These are phyloP conservation scores for Diplodia intermedia DNA, from an alignment of 2,329 filamentous ascomycete species.

Conservation along the genomic window DNA sequence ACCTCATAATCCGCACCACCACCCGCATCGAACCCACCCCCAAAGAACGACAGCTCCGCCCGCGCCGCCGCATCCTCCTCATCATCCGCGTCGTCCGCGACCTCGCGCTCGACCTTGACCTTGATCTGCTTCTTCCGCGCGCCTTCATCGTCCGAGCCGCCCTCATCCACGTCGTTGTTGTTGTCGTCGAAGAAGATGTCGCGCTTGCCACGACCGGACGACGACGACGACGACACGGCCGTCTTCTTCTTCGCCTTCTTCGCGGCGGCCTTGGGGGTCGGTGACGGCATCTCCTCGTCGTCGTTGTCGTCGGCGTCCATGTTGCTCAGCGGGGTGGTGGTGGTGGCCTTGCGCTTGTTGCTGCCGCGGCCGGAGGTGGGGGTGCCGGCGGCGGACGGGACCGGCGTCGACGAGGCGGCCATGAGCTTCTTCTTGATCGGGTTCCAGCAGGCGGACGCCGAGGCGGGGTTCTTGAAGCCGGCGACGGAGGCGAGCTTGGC, in stretches of 20 bases:
- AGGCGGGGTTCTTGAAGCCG: conserved; percentile 29
- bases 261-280: not conserved
- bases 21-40: no score
- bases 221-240: not conserved
- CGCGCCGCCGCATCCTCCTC: not conserved
- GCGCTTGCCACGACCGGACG: no score
- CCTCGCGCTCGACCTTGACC: not conserved
- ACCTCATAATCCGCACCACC: no score
- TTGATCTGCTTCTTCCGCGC: not conserved
- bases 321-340: not conserved
- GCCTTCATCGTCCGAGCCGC: no score
- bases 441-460: conserved; percentile 28
- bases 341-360: not conserved
- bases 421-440: conserved; percentile 31
- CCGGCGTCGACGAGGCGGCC: not conserved
- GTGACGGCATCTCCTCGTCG: no score
- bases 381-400: not conserved
- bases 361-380: not conserved
- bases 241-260: conserved; percentile 1
- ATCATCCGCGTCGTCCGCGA: not conserved
- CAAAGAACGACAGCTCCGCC: not conserved
- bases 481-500: conserved; percentile 11
- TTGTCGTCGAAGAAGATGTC: no score
- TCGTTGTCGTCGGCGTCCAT: not conserved
- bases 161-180: no score